Conservation (phyloP, 2,329 filamentous ascomycete genomes). For the Ascochyta rabiei region DNA sequence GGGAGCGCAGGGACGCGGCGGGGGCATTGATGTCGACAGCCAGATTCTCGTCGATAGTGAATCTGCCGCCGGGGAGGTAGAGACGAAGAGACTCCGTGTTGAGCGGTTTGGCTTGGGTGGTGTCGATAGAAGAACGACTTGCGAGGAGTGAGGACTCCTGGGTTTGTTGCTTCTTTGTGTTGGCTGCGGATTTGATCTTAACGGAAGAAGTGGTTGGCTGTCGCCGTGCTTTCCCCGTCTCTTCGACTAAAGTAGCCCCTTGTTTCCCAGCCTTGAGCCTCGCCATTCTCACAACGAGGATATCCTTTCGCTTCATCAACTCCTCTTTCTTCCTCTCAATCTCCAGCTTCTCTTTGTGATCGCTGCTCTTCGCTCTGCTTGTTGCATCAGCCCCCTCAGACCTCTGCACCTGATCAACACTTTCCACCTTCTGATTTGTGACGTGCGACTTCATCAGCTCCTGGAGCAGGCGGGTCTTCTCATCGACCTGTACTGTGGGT, state of each 20-base stretch:
- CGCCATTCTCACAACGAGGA: neutral
- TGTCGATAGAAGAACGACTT: neutral
- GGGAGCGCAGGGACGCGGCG: conserved; percentile 24
- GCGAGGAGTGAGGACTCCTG: neutral
- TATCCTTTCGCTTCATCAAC: neutral
- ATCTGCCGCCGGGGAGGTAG: conserved; percentile 10
- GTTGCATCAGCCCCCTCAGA: neutral
- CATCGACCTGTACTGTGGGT: neutral
- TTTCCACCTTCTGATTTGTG: neutral
- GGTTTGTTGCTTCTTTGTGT: neutral
- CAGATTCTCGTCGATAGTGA: conserved; percentile 28
- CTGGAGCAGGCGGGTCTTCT: conserved; percentile 2
- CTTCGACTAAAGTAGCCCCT: neutral
- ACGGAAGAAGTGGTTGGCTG: neutral
- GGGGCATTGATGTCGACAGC: conserved; percentile 24
- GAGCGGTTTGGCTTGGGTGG: neutral
- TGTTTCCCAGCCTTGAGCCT: neutral
- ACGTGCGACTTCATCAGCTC: neutral
- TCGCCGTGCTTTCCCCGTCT: neutral
- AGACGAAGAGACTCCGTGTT: conserved; percentile 19
- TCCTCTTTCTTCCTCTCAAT: conserved; percentile 2
- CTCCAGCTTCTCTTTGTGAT: neutral
- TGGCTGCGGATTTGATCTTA: neutral
- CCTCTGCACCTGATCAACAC: neutral
- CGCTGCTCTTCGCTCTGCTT: neutral